Evolutionary conservation across 1,139 yeast genomes (phyloP).

Genomic region (Geotrichum klebahnii): DNA sequence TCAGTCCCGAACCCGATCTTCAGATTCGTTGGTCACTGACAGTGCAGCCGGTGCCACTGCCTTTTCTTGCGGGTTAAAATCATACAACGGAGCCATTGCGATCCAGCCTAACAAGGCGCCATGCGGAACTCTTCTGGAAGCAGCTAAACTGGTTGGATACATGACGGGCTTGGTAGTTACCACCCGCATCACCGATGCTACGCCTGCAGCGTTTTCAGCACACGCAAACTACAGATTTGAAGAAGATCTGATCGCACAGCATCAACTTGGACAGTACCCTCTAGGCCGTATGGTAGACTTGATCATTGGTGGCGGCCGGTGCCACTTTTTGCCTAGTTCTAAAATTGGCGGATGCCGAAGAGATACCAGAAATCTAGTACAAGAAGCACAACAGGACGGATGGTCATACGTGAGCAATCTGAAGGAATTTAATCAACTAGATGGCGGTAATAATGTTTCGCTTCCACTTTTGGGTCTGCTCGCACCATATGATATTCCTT

Average conservation of each 20-base stretch:
- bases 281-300: constrained; percentile 75
- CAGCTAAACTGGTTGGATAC: constrained; percentile 71
- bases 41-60: constrained; percentile 96
- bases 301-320: constrained; percentile 84
- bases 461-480: constrained; percentile 71
- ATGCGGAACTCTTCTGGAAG: constrained; percentile 80
- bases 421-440: constrained; percentile 50
- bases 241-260: constrained; percentile 81
- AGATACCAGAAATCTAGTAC: constrained; percentile 60
- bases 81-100: constrained; percentile 82
- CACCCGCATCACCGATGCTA: constrained; percentile 77
- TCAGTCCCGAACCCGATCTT: constrained; percentile 70
- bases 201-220: constrained; percentile 82
- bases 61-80: constrained; percentile 70
- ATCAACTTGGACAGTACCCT: constrained; percentile 74
- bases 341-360: constrained; percentile 56
- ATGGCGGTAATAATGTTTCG: constrained; percentile 55
- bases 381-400: constrained; percentile 54
- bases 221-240: constrained; percentile 70
- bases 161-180: constrained; percentile 83
- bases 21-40: constrained; percentile 70
- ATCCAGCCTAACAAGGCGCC: constrained; percentile 58
- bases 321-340: constrained; percentile 54
- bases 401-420: constrained; percentile 66
- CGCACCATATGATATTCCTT: constrained; percentile 72